These are phyloP conservation scores for Grammothele lineata DNA, from an alignment of 768 basidiomycete species.

Conservation along the genomic window DNA sequence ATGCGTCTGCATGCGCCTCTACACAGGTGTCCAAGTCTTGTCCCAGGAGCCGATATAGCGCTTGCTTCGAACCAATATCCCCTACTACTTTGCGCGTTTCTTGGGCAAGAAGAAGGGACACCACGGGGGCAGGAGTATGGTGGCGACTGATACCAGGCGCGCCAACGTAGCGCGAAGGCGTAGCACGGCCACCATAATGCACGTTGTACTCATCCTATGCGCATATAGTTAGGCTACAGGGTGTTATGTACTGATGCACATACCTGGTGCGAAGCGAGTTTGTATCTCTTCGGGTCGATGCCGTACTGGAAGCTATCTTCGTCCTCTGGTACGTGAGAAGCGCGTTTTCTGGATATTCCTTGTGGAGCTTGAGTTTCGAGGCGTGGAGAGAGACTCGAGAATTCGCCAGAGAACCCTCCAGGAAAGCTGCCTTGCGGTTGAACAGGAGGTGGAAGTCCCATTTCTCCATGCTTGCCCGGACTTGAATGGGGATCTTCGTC, in stretches of 20 bases:
- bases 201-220: constrained; percentile 4
- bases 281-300: constrained; percentile 17
- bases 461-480: neutral
- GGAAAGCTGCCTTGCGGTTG: constrained; percentile 2
- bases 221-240: neutral
- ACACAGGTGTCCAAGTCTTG: constrained; percentile 40
- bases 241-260: neutral
- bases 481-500: constrained; percentile 4
- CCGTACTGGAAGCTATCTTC: constrained; percentile 17
- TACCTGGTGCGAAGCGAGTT: constrained; percentile 9
- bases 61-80: constrained; percentile 6
- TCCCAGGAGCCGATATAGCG: constrained; percentile 38
- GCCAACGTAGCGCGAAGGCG: constrained; percentile 1
- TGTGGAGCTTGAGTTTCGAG: constrained; percentile 2
- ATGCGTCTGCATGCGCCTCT: constrained; percentile 37
- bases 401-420: no score
- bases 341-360: no score
- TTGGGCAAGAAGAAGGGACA: neutral
- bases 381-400: neutral
- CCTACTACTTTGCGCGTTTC: neutral
- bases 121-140: neutral
- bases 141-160: neutral
- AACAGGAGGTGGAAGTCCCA: neutral
- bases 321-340: constrained; percentile 1
- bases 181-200: neutral